These are phyloP conservation scores for Platanthera zijinensis DNA, from an alignment of 106 monocot genomes.

Conservation along the genomic window DNA sequence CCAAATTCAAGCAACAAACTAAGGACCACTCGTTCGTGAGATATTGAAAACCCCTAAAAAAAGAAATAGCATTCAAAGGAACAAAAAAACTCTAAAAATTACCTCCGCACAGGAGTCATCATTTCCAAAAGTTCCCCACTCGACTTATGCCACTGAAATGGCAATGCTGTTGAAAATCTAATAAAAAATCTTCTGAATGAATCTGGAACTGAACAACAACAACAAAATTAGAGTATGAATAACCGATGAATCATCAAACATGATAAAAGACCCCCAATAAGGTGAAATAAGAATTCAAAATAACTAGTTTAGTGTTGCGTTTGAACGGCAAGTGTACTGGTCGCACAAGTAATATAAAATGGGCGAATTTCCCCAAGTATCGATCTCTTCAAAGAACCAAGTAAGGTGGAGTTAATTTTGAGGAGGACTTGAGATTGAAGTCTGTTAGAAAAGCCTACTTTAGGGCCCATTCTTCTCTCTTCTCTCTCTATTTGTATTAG, in stretches of 20 bases:
- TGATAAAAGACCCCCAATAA: not conserved
- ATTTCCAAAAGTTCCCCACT: slow-evolving; percentile 3
- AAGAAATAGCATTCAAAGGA: not conserved
- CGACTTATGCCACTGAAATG: slow-evolving; percentile 7
- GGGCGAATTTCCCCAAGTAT: too few relatives aligned
- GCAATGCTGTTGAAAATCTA: slow-evolving; percentile 3
- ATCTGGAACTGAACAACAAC: not conserved
- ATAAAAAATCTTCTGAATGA: not conserved
- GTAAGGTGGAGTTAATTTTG: too few relatives aligned
- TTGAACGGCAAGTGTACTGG: too few relatives aligned
- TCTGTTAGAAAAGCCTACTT: too few relatives aligned
- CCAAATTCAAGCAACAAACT: not conserved
- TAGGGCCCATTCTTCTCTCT: too few relatives aligned
- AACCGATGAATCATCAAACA: not conserved
- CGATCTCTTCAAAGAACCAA: too few relatives aligned
- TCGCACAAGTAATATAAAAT: too few relatives aligned
- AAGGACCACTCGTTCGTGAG: not conserved
- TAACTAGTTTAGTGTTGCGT: too few relatives aligned
- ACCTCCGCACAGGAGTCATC: not conserved
- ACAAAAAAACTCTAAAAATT: not conserved
- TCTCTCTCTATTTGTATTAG: too few relatives aligned
- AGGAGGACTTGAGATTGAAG: too few relatives aligned
- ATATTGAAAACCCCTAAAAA: not conserved
- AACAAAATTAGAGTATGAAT: not conserved
- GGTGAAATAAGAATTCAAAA: not conserved